Base-by-base conservation (phyloP, 2,329 filamentous ascomycete genomes). In the Xylaria polymorpha region DNA sequence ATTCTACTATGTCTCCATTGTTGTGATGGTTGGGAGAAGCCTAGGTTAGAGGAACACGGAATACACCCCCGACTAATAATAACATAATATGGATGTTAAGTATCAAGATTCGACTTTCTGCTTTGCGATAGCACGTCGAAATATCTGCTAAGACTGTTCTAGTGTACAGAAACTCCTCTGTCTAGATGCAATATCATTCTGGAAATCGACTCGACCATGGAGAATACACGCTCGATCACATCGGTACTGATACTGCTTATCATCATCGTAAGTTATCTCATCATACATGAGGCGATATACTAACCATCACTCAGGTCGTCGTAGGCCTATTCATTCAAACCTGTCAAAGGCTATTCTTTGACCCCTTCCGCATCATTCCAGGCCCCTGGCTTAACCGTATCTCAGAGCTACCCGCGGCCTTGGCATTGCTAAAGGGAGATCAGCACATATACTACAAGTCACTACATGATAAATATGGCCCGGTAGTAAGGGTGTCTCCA, bases 381-480 rank as follows among this genome's bases (percentile, higher is more conserved):
- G 44, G 44, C 22, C 44, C 44, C n/a, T 46, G 9, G n/a, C 8
- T 46, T n/a, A 46, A 46, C 44, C 44, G 44, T 22, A 9, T 46
- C 9, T 46, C 44, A 22, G 44, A 46, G 44, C n/a, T 46, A 20
- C 44, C 44, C 20, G 44, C 44, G n/a, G 44, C 44, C 20, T 46
- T 46, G n/a, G 44, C 44, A 22, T 46, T 46, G 44, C 20, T 46
- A 9, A 46, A 46, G n/a, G 44, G 44, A 20, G 44, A 46, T 22
- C 44, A 46, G 9, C 44, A 46, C 20, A 20, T 46, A 5, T 46
- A 46, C 44, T 46, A 46, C 44, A 46, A 46, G 44, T 46, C 44
- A 46, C 20, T 46, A 8, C 44, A 46, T 46, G 44, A 46, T 46
- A 46, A 46, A 46, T 46, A 46, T 46, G 44, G 44, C 9, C 44